A percentile compares a stretch with the other conserved stretches of the same genome.
Evolutionary conservation across 2,329 filamentous ascomycete species (phyloP).

Genomic region (Tolypocladium paradoxum): DNA sequence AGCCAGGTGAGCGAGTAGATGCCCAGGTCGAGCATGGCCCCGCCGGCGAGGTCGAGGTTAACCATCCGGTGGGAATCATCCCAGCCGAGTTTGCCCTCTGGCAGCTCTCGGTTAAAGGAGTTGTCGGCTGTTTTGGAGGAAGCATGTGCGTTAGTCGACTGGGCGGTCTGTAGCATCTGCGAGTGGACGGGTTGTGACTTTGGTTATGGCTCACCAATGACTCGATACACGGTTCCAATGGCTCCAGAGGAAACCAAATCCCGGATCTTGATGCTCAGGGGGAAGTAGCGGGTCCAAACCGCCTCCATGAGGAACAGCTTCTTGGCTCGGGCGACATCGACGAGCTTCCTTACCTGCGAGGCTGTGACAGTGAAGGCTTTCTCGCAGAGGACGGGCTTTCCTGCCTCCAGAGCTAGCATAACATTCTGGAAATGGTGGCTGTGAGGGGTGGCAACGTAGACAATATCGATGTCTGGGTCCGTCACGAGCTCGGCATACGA

Average conservation of each 20-base stretch:
- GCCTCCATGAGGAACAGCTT: constrained; percentile 73
- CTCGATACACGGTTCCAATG: constrained; percentile 51
- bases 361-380: constrained; percentile 84
- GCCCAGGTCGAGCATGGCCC: constrained; percentile 72
- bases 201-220: constrained; percentile 34
- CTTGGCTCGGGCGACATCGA: constrained; percentile 61
- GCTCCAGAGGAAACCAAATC: constrained; percentile 47
- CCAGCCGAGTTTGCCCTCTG: constrained; percentile 38
- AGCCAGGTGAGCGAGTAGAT: constrained; percentile 87
- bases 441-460: constrained; percentile 86
- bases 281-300: constrained; percentile 85
- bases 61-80: constrained; percentile 63
- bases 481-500: constrained; percentile 73
- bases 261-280: constrained; percentile 64
- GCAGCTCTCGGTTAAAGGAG: constrained; percentile 48
- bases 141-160: constrained; percentile 4
- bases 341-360: constrained; percentile 60
- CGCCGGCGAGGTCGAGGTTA: constrained; percentile 72
- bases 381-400: constrained; percentile 83
- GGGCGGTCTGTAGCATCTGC: no score
- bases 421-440: constrained; percentile 89
- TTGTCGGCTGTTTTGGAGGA: constrained; percentile 42
- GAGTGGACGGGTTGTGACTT: constrained; percentile 1
- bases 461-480: constrained; percentile 68
- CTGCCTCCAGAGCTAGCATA: constrained; percentile 71